phyloP scores from a whole-genome alignment of 305 asterid genomes.

The Solanum hybrid region DNA sequence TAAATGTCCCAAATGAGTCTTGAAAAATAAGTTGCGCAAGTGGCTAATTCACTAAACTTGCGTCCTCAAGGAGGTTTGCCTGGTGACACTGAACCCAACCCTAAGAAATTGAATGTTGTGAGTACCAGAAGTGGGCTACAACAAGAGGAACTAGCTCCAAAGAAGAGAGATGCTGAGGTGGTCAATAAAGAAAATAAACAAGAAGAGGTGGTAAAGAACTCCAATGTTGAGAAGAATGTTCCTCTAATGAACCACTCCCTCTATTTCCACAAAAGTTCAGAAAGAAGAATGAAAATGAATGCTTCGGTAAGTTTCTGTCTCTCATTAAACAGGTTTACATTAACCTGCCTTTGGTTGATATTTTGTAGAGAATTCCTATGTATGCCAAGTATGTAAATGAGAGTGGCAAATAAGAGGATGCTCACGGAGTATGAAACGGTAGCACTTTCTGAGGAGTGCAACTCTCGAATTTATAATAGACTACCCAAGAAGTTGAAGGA shows the following conservation, averaged over 20 bases:
- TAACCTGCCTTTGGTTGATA: not conserved
- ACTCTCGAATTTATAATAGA: not conserved
- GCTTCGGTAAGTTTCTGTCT: not conserved
- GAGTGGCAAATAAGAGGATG: not conserved
- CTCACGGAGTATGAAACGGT: not conserved
- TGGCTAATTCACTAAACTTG: not conserved
- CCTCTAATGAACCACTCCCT: not conserved
- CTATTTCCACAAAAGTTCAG: not conserved
- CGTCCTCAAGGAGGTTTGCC: not conserved
- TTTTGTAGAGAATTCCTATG: not conserved
- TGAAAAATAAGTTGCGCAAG: not conserved
- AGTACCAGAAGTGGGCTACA: not conserved
- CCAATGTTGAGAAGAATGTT: not conserved
- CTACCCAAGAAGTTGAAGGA: not conserved
- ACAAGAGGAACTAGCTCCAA: not conserved
- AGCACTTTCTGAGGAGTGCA: not conserved
- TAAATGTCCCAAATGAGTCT: not conserved
- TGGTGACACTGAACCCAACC: not conserved
- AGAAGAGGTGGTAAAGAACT: not conserved
- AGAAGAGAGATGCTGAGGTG: not conserved
- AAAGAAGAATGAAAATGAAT: not conserved
- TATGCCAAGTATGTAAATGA: not conserved
- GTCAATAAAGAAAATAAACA: not conserved
- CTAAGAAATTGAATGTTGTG: not conserved
- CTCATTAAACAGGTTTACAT: not conserved